Evolutionary conservation across 2,329 filamentous ascomycete species (phyloP).

Genomic region (Botryotinia convoluta): DNA sequence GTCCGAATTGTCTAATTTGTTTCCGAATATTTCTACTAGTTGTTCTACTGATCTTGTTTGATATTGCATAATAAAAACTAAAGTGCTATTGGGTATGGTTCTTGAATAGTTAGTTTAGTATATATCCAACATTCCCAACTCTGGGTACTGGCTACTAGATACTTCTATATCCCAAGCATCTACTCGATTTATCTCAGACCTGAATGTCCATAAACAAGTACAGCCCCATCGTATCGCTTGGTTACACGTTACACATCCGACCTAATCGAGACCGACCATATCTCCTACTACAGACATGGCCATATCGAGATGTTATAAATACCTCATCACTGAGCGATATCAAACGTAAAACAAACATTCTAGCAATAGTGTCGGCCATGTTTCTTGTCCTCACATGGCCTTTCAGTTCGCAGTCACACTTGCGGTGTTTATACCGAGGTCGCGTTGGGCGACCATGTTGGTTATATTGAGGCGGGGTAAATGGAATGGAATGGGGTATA

Average conservation of each 20-base stretch:
- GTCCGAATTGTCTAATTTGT: neutral
- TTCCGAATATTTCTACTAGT: neutral
- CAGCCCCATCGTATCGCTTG: neutral
- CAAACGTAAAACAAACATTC: neutral
- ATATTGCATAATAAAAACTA: neutral
- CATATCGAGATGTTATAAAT: neutral
- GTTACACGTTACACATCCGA: neutral
- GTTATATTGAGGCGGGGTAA: neutral
- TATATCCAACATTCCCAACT: neutral
- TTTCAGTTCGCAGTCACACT: accelerated
- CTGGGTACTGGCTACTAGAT: neutral
- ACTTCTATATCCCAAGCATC: neutral
- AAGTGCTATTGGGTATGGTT: neutral
- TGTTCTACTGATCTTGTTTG: accelerated
- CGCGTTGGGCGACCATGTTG: neutral
- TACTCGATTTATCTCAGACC: neutral
- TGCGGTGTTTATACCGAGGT: neutral
- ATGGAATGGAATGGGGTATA: neutral
- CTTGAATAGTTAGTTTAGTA: neutral
- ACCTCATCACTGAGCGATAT: neutral
- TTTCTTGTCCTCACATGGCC: too few relatives aligned
- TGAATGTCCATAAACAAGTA: neutral
- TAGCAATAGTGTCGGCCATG: accelerated
- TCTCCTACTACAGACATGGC: neutral
- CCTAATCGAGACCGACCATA: neutral